A percentile compares a stretch with the other conserved stretches of the same genome.
These are phyloP conservation scores for Wickerhamomyces canadensis DNA, from an alignment of 805 yeast genomes.

Conservation along the genomic window DNA sequence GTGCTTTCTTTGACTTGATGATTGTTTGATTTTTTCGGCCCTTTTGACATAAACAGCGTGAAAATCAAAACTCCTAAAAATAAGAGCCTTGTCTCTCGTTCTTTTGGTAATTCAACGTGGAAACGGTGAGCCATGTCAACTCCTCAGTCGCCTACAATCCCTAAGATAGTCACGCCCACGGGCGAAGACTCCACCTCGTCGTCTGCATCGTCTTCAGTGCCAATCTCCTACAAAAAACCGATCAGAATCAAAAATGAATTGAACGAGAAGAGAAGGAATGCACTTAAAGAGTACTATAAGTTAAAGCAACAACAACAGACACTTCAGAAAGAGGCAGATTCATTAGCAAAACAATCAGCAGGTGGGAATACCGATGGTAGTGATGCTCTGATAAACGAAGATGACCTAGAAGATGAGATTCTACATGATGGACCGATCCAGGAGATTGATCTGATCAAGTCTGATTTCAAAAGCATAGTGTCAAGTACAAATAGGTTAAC, in stretches of 20 bases:
- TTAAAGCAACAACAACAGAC: slow-evolving; percentile 27
- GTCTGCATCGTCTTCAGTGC: background rate
- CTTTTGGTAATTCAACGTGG: too few relatives aligned
- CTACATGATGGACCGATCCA: slow-evolving; percentile 11
- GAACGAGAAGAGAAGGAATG: slow-evolving; percentile 30
- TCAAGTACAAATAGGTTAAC: slow-evolving; percentile 36
- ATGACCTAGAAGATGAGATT: slow-evolving; percentile 26
- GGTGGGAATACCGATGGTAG: too few relatives aligned
- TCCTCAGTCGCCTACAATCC: background rate
- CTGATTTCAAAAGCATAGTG: slow-evolving; percentile 29
- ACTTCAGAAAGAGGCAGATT: slow-evolving; percentile 5
- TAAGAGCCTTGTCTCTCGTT: too few relatives aligned
- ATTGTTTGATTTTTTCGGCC: too few relatives aligned
- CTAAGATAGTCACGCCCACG: slow-evolving; percentile 3
- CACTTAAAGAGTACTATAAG: slow-evolving; percentile 38
- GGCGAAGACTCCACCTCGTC: slow-evolving; percentile 1
- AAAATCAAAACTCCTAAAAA: too few relatives aligned
- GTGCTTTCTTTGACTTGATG: too few relatives aligned
- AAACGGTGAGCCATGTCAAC: background rate
- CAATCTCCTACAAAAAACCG: slow-evolving; percentile 22
- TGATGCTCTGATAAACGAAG: slow-evolving; percentile 10
- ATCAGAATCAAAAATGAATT: slow-evolving; percentile 17
- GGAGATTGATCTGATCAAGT: slow-evolving; percentile 23
- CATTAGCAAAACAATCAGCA: background rate
- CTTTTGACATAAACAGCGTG: too few relatives aligned